Evolutionary conservation across 2,329 filamentous ascomycete genomes (phyloP), one percentile per base, ranked within the genome.

Genomic region (Fusarium tanahbumbuense): DNA sequence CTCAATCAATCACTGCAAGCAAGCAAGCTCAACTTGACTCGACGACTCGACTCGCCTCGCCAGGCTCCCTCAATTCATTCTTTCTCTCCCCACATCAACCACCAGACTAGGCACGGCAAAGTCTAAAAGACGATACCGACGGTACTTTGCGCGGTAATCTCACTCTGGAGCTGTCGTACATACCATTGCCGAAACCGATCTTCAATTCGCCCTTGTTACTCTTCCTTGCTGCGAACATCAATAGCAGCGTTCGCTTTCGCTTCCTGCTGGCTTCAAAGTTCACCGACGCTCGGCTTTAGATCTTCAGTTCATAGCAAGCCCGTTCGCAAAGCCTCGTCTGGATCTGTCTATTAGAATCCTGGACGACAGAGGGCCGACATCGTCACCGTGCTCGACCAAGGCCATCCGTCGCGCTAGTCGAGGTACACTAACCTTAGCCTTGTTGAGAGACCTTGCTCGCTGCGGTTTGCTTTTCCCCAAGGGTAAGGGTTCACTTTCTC

Each of bases 401-500:
- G 46, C 67, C 58, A 70, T 57, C 64, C 60, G 60, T 32, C 53
- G 54, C 72, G 72, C 72, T 74, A 74, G 66, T 58, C 56, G 63
- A 68, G 60, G 61, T 49, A 63, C 71, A 54, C 64, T 66, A 72
- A 59, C 66, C n/a, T 68, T 56, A 60, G 60, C 72, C 65, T 60
- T 67, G 65, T 49, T 56, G 58, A 41, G 58, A 41, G 72, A 50
- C 62, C 70, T 72, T 69, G 72, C 52, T 58, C 67, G 56, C 47
- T 56, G 61, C 56, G 55, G 64, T 73, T 74, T 75, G 67, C 72
- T 74, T 74, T 75, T 75, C 70, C 52, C 63, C 59, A 74, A 73
- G 67, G 71, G 68, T 67, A 67, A 62, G 56, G 72, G 68, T 75
- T 75, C 72, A 75, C 70, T 73, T 73, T 45, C 67, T 64, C 71